phyloP scores from a whole-genome alignment of 345 rosid species.

The Boechera stricta region DNA sequence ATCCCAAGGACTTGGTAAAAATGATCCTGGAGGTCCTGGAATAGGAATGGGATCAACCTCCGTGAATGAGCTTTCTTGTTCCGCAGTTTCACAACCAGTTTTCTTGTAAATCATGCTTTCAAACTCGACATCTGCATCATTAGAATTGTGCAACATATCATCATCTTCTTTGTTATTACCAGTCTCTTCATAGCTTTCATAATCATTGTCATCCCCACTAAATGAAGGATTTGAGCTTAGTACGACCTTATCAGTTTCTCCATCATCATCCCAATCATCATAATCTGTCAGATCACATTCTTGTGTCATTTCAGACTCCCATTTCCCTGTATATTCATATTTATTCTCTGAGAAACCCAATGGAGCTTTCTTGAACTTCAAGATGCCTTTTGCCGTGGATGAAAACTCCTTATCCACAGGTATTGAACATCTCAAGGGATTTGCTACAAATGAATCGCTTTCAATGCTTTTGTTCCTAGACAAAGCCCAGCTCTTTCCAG shows the following conservation, averaged over 20 bases:
- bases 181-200: slow-evolving; percentile 40
- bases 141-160: slow-evolving; percentile 26
- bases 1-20: slow-evolving; percentile 91
- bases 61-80: slow-evolving; percentile 57
- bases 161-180: slow-evolving; percentile 29
- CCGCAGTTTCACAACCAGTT: slow-evolving; percentile 41
- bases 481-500: slow-evolving; percentile 26
- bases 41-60: slow-evolving; percentile 95
- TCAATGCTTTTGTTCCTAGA: slow-evolving; percentile 33
- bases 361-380: slow-evolving; percentile 46
- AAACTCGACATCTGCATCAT: slow-evolving; percentile 38
- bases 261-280: slow-evolving; percentile 41
- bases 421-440: slow-evolving; percentile 32
- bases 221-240: slow-evolving; percentile 39
- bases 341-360: slow-evolving; percentile 45
- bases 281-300: slow-evolving; percentile 46
- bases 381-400: slow-evolving; percentile 37
- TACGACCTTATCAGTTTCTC: slow-evolving; percentile 44
- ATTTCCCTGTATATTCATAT: slow-evolving; percentile 46
- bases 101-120: slow-evolving; percentile 48
- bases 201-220: slow-evolving; percentile 38
- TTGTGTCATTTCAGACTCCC: slow-evolving; percentile 55
- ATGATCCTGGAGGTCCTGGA: slow-evolving; percentile 98
- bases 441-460: slow-evolving; percentile 28
- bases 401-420: slow-evolving; percentile 49